Conservation (phyloP, 306 rosid genomes). For the Pterocarpus santalinus region DNA sequence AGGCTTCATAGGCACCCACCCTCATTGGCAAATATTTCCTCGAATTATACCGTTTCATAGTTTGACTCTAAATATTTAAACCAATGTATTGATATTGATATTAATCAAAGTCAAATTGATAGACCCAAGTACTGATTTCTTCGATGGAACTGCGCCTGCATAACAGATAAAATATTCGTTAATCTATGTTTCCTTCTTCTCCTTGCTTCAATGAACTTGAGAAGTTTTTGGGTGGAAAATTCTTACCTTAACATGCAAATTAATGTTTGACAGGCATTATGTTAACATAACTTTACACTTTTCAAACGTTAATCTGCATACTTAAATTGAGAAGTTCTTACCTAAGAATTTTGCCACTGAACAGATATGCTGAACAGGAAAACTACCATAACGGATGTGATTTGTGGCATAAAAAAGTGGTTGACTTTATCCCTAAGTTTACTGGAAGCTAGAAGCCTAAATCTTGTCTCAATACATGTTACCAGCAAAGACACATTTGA, state of each 20-base stretch:
- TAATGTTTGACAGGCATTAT: too few species aligned
- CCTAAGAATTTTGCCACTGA: too few species aligned
- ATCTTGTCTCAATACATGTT: background rate
- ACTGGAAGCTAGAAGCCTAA: background rate
- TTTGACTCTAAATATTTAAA: slow-evolving; percentile 10
- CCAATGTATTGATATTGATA: slow-evolving; percentile 1
- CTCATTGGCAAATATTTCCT: background rate
- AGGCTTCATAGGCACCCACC: too few species aligned
- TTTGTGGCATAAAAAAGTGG: background rate
- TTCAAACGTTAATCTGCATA: too few species aligned
- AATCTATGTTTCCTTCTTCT: too few species aligned
- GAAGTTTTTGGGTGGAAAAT: too few species aligned
- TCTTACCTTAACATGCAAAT: too few species aligned
- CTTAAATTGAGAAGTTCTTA: too few species aligned
- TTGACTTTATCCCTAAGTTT: slow-evolving; percentile 19
- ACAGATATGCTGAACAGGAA: background rate
- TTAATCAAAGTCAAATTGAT: slow-evolving; percentile 25
- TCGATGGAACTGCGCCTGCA: slow-evolving; percentile 44
- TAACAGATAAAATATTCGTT: background rate
- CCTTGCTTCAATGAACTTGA: too few species aligned
- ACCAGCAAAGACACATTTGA: background rate
- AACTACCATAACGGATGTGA: background rate
- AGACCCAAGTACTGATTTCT: background rate
- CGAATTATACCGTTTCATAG: slow-evolving; percentile 38
- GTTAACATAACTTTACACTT: too few species aligned